Percentiles rank a stretch among this genome's conserved stretches.
phyloP scores from a whole-genome alignment of 257 asterid species.

The Anisodus acutangulus region DNA sequence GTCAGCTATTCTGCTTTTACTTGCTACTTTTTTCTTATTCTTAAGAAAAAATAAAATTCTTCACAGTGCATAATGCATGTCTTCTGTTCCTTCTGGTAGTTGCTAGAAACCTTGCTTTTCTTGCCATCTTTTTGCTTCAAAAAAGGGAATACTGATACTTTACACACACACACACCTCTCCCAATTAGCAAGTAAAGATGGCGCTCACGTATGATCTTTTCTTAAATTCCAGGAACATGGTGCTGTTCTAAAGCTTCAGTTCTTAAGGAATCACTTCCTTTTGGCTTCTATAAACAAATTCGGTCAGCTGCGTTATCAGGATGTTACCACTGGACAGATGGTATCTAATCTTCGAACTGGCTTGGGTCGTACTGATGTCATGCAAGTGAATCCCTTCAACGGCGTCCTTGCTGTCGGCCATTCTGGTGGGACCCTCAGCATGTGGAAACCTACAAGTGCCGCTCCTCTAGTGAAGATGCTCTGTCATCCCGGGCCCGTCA shows the following conservation, averaged over 20 bases:
- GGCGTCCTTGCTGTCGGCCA: conserved; percentile 75
- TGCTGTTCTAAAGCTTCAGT: conserved; percentile 74
- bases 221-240: conserved; percentile 77
- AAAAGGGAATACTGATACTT: neutral
- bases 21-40: neutral
- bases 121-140: neutral
- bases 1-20: neutral
- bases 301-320: conserved; percentile 92
- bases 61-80: neutral
- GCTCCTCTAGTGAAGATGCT: conserved; percentile 86
- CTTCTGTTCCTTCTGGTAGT: neutral
- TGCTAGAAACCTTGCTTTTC: neutral
- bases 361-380: conserved; percentile 67
- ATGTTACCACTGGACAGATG: conserved; percentile 83
- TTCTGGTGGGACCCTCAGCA: conserved; percentile 74
- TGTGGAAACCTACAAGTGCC: conserved; percentile 94
- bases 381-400: conserved; percentile 75
- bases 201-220: neutral
- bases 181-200: neutral
- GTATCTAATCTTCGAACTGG: conserved; percentile 77
- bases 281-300: conserved; percentile 75
- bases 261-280: conserved; percentile 84
- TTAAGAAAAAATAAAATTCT: neutral
- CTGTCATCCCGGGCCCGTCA: conserved; percentile 83
- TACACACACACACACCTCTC: too few species aligned